phyloP scores from a whole-genome alignment of 257 asterid species.

The Dorcoceras hygrometricum region DNA sequence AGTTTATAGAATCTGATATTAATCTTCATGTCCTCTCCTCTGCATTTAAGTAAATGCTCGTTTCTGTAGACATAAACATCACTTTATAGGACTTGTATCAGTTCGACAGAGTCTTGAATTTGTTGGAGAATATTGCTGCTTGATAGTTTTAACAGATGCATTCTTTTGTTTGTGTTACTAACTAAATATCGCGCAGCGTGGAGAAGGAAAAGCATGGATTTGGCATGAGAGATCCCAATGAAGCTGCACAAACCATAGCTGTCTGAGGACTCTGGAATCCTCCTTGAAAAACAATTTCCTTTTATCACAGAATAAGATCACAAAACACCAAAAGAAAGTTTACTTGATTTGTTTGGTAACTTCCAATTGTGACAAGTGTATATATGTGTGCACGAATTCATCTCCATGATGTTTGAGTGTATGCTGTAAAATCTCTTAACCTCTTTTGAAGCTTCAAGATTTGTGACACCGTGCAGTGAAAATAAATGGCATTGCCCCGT shows the following conservation, averaged over 20 bases:
- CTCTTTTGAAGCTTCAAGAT: neutral
- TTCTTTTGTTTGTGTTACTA: slow-evolving; percentile 8
- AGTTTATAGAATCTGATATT: neutral
- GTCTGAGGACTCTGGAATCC: neutral
- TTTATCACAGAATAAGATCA: neutral
- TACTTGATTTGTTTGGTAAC: neutral
- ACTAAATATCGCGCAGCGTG: slow-evolving; percentile 45
- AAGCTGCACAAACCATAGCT: slow-evolving; percentile 29
- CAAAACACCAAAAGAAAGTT: neutral
- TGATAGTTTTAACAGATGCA: neutral
- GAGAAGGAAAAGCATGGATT: slow-evolving; percentile 80
- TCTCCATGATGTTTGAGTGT: neutral
- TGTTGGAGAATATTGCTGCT: neutral
- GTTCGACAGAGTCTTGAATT: neutral
- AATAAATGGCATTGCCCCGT: neutral
- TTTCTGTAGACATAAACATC: neutral
- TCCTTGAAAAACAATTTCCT: neutral
- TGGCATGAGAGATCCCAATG: slow-evolving; percentile 72
- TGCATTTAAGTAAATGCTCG: neutral
- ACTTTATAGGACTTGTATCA: neutral
- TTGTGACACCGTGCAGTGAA: neutral
- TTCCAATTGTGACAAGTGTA: neutral
- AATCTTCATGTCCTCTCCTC: neutral
- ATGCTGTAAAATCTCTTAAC: neutral
- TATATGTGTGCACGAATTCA: neutral